Evolutionary conservation across 192 early-diverging fungal species (phyloP), one percentile per base, ranked within the genome.

Genomic region (Chytriomyces sp.): DNA sequence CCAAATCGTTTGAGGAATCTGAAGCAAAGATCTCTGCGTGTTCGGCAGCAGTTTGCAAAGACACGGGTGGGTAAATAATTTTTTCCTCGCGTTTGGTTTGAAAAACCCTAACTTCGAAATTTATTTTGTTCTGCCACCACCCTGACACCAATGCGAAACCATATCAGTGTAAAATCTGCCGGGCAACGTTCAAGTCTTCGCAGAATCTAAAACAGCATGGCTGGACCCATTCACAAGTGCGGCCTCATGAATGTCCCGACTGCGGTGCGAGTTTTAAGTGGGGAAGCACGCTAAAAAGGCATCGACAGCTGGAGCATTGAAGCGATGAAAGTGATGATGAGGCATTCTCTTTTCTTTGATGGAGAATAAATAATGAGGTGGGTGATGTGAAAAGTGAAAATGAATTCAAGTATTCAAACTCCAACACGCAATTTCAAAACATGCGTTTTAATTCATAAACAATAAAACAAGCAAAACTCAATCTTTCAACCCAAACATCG

Each of bases 191-290:
- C 66, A 67, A 67, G 66, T 43, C 24, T 13, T 16, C n/a, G 8
- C 66, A 67, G 44, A 67, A 67, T 67, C 45, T 67, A 6, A 67
- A 45, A 6, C 66, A 67, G 10, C 66, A 67, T 67, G 66, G 66
- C 13, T 44, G 46, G 44, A 67, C 66, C 13, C 53, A 57, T 57
- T n/a, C 16, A 5, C 3, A 57, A 20, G 53, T n/a, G 53, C 53
- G 53, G 53, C 53, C 53, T 13, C 53, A 57, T 20, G 53, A n/a
- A 5, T 57, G 53, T 20, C 53, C 53, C 53, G 3, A 57, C 3
- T 57, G 53, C 53, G 53, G 53, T 57, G 13, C 53, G 53, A 20
- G 16, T 57, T 57, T 57, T 20, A 57, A 57, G 53, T 5, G 53
- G 13, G 53, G 53, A 1, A n/a, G 16, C 53, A 57, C 53, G 53